Evolutionary conservation across 208 protist species (phyloP).

Genomic region (Trypanosoma scelopori): DNA sequence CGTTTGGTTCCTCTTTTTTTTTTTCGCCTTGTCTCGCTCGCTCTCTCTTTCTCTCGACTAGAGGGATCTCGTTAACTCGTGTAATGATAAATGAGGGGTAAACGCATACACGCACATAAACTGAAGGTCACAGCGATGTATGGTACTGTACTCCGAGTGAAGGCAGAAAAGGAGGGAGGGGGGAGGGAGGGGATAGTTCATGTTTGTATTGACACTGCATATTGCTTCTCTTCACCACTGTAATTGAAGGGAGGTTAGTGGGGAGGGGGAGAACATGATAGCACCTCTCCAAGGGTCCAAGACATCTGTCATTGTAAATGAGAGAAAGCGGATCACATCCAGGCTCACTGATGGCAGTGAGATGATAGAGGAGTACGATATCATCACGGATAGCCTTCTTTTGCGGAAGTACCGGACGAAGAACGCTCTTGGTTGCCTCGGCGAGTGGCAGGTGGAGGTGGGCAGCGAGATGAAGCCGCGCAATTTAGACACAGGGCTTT

Average conservation of each 20-base stretch:
- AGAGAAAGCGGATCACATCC: slow-evolving; percentile 82
- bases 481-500: slow-evolving; percentile 66
- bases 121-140: not conserved
- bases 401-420: slow-evolving; percentile 79
- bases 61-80: not conserved
- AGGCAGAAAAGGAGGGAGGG: slow-evolving; percentile 6
- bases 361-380: slow-evolving; percentile 93
- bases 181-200: no score
- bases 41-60: not conserved
- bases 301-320: slow-evolving; percentile 80
- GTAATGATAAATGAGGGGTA: no score
- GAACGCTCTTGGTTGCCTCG: slow-evolving; percentile 73
- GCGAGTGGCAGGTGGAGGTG: slow-evolving; percentile 89
- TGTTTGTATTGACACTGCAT: not conserved
- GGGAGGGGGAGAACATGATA: slow-evolving; percentile 24
- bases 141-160: not conserved
- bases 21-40: not conserved
- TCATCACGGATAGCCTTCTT: slow-evolving; percentile 91
- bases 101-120: not conserved
- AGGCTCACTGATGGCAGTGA: slow-evolving; percentile 88
- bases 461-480: slow-evolving; percentile 57
- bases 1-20: no score
- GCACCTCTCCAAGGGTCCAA: slow-evolving; percentile 58
- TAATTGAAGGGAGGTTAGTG: slow-evolving; percentile 4
- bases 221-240: not conserved